Evolutionary conservation across 2,329 filamentous ascomycete species (phyloP), one percentile per base, ranked within the genome.

Genomic region (Colletotrichum incanum): DNA sequence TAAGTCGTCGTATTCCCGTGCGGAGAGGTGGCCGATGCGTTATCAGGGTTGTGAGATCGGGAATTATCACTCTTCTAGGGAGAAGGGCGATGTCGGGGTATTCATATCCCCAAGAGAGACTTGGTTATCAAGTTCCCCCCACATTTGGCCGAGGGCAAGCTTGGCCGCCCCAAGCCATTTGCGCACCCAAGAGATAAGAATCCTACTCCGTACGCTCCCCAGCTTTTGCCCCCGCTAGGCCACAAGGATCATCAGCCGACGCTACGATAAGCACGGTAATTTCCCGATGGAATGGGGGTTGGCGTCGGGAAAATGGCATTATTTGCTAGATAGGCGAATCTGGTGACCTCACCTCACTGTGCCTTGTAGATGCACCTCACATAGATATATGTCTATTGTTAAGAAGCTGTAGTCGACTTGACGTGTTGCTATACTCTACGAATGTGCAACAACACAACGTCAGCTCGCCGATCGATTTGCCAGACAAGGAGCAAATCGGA

Each of bases 261-360:
- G 52, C 58, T 16, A 37, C 61, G 69, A 72, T 72, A 69, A 28
- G 28, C 56, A 55, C 23, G 23, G 7, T 3, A 23, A 64, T 64
- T 69, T 60, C 59, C 69, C 69, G 69, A 64, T 28, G 59, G 28
- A 16, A 68, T 26, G 52, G n/a, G 54, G 37, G 23, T 55, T 71
- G 39, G 45, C 28, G 45, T 69, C 65, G 69, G 69, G 18, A 6
- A 59, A 69, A 69, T 59, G 43, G 43, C 4, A n/a, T 26, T 39
- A 34, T 11, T 49, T 54, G 59, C 16, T 37, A 59, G 65, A 72
- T 72, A 69, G 69, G 65, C 62, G 69, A 72, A 72, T 72, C 45
- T 47, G 41, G 45, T 68, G 69, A 68, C 69, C 65, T 72, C 50
- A 68, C 69, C 65, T 72, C 50, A 69, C 45, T 31, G 5, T 47